Conservation (phyloP, 768 basidiomycete genomes). For the Boletus rubescentipes region DNA sequence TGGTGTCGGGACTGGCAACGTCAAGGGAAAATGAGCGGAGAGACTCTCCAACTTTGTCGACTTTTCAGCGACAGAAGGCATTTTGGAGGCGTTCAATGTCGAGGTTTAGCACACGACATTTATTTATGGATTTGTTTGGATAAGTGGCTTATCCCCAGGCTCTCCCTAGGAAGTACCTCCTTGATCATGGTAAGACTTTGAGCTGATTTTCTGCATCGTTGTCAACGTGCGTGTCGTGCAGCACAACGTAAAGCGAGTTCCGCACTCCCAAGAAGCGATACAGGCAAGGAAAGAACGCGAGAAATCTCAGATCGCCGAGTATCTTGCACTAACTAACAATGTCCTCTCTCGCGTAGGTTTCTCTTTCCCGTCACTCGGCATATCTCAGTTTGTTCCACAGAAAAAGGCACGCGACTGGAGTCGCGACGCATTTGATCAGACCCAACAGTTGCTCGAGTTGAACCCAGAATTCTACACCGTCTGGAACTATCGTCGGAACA, state of each 20-base stretch:
- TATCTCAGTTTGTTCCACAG: conserved; percentile 39
- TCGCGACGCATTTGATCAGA: conserved; percentile 72
- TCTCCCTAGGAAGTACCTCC: not conserved
- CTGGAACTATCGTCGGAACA: conserved; percentile 92
- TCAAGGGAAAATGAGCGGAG: conserved; percentile 72
- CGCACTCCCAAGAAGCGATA: conserved; percentile 56
- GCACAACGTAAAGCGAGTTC: conserved; percentile 71
- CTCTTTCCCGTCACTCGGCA: not conserved
- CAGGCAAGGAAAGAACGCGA: conserved; percentile 71
- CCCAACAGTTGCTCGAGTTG: conserved; percentile 69
- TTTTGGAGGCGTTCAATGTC: conserved; percentile 29
- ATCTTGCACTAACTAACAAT: conserved; percentile 61
- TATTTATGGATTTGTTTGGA: not conserved
- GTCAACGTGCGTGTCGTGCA: conserved; percentile 26
- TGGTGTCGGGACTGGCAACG: conserved; percentile 81
- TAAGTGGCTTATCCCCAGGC: conserved; percentile 7
- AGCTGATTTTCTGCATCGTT: not conserved
- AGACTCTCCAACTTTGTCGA: conserved; percentile 50
- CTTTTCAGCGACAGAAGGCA: conserved; percentile 58
- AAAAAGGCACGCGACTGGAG: conserved; percentile 70
- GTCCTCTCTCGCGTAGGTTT: conserved; percentile 62
- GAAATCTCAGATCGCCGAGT: conserved; percentile 72
- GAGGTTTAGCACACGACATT: conserved; percentile 4
- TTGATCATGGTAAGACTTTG: conserved; percentile 27
- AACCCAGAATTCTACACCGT: conserved; percentile 97